These are phyloP conservation scores for Colletotrichum liaoningense DNA, from an alignment of 2,329 filamentous ascomycete genomes.

Conservation along the genomic window DNA sequence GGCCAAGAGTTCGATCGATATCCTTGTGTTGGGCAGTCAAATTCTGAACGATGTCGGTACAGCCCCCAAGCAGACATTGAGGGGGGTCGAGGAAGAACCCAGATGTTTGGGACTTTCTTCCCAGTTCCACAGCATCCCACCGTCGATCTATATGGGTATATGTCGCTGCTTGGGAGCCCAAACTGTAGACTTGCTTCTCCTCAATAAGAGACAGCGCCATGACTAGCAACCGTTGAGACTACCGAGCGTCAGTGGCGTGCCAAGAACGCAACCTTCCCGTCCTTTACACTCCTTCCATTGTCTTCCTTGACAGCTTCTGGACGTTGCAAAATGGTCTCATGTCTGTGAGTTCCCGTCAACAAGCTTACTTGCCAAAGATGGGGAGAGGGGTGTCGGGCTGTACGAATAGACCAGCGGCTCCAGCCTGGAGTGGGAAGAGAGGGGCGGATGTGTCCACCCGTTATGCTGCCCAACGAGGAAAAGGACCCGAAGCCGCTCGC, in stretches of 20 bases:
- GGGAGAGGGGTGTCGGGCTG: background rate
- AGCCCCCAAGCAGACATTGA: background rate
- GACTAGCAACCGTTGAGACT: background rate
- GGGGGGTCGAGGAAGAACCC: background rate
- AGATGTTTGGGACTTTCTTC: background rate
- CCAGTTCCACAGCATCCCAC: background rate
- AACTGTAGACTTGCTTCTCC: background rate
- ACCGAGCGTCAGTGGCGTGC: background rate
- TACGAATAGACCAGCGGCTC: background rate
- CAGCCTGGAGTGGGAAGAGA: background rate
- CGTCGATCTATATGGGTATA: constrained; percentile 2
- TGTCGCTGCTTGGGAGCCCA: background rate
- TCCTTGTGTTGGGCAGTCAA: background rate
- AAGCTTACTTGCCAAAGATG: constrained; percentile 11
- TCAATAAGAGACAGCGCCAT: background rate
- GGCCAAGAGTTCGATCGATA: background rate
- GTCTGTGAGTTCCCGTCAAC: constrained; percentile 4
- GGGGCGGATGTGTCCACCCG: background rate
- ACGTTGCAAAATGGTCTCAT: background rate
- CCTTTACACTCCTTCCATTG: background rate
- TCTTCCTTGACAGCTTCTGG: constrained; percentile 11
- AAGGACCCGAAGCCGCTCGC: constrained; percentile 6
- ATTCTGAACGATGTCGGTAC: background rate
- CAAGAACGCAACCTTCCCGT: background rate
- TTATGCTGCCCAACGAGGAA: constrained; percentile 4